Evolutionary conservation across 306 rosid genomes (phyloP).

Genomic region (Morella rubra): DNA sequence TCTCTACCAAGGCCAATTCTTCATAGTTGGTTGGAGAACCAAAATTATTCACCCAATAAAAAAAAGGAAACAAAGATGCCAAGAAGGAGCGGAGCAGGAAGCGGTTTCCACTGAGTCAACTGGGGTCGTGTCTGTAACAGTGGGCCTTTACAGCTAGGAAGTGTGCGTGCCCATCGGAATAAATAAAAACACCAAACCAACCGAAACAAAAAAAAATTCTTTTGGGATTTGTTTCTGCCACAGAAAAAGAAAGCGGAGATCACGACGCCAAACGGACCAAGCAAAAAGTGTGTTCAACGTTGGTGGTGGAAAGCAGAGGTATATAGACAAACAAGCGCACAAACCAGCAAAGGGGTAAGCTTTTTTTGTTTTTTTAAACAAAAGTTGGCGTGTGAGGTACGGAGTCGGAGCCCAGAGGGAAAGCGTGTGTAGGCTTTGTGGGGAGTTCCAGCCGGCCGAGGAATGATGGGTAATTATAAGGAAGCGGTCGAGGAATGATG

Average conservation of each 20-base stretch:
- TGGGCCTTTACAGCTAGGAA: slow-evolving; percentile 50
- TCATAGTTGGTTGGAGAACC: slow-evolving; percentile 38
- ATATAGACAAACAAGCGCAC: neutral
- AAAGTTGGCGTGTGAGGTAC: neutral
- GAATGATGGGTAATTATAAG: slow-evolving; percentile 39
- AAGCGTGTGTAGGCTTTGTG: slow-evolving; percentile 11
- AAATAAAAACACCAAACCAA: slow-evolving; percentile 1
- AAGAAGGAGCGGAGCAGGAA: slow-evolving; percentile 31
- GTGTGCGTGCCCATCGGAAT: slow-evolving; percentile 14
- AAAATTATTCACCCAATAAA: slow-evolving; percentile 26
- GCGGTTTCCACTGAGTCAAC: slow-evolving; percentile 42
- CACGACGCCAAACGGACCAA: slow-evolving; percentile 41
- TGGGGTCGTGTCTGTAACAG: slow-evolving; percentile 33
- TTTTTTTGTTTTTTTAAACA: neutral
- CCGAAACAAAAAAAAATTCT: slow-evolving; percentile 13
- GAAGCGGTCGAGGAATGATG: slow-evolving; percentile 28
- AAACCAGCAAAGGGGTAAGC: neutral
- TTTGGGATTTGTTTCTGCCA: slow-evolving; percentile 12
- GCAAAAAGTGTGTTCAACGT: slow-evolving; percentile 18
- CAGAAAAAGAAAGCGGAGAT: slow-evolving; percentile 44
- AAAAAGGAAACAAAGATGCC: slow-evolving; percentile 23
- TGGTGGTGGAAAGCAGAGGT: neutral
- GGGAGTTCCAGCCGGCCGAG: slow-evolving; percentile 39
- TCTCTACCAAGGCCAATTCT: slow-evolving; percentile 45
- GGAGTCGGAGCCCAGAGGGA: neutral